Evolutionary conservation across 345 rosid genomes (phyloP), one percentile per base, ranked within the genome.

Genomic region (Dipteronia sinensis): DNA sequence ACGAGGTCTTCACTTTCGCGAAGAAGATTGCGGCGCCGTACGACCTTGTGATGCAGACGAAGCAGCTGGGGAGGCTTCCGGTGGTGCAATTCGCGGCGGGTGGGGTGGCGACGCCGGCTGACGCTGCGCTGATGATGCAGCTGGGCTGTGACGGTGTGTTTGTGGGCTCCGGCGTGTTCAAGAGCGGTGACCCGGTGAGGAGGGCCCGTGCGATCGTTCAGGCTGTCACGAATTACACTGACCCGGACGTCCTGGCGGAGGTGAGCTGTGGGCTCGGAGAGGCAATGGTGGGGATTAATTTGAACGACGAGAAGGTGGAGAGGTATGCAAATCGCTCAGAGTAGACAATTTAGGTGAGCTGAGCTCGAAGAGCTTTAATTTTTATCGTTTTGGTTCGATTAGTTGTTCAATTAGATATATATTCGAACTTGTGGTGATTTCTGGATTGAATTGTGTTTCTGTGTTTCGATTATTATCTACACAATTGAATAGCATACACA

Each of bases 121-220:
- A 84, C 47, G 87, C 87, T 3, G 85, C 87, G 67, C 22, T 84
- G 71, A 84, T 82, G 87, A 84, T 84, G 87, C 83, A 84, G 77
- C 53, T 84, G 25, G 85, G 85, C 0, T 82, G 83, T 13, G 87
- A 82, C 16, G 87, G 85, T 11, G 83, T 82, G 23, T 84, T 84
- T 38, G 87, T 84, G 16, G 81, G 85, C 2, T 84, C 85, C 3
- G 87, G 87, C 2, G 83, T 84, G 38, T 84, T 84, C 73, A 82
- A 84, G 81, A 84, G 85, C 63, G 85, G 81, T 0, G 87, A 84
- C 74, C 85, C 85, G 0, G 87, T 75, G 38, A 79, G 73, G 76
- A 53, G 87, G 56, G 87, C 87, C 0, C 71, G 77, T 13, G 85
- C 85, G 1, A 84, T 84, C 13, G 87, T 84, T 66, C 87, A 79